Percentiles rank a stretch among this genome's conserved stretches.
phyloP scores from a whole-genome alignment of 805 yeast species.

The Hanseniaspora guilliermondii region DNA sequence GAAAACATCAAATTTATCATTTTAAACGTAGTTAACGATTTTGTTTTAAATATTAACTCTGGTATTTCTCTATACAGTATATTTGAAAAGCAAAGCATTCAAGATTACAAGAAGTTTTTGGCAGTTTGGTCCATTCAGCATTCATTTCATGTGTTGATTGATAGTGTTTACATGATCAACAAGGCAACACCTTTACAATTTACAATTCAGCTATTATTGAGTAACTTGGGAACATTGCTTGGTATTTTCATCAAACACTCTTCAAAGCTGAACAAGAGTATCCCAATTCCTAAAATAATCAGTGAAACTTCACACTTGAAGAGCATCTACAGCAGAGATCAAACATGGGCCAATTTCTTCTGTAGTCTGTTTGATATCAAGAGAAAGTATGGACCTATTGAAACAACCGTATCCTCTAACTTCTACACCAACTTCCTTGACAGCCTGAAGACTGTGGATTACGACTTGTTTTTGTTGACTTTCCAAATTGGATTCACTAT shows the following conservation, averaged over 20 bases:
- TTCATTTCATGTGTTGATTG: constrained; percentile 7
- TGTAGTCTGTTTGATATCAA: background rate
- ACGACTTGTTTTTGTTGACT: constrained; percentile 7
- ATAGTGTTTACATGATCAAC: constrained; percentile 12
- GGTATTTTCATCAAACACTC: constrained; percentile 10
- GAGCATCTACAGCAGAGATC: background rate
- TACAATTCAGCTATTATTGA: background rate
- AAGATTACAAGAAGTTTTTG: background rate
- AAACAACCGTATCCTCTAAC: background rate
- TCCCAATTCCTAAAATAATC: background rate
- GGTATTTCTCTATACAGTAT: constrained; percentile 11
- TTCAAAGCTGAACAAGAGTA: background rate
- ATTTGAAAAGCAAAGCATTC: constrained; percentile 2
- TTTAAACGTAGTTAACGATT: constrained; percentile 5
- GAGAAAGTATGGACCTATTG: background rate
- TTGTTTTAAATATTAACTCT: constrained; percentile 10
- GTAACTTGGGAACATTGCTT: constrained; percentile 6
- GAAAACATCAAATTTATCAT: constrained; percentile 6
- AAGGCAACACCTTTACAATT: constrained; percentile 7
- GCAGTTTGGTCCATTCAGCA: constrained; percentile 9
- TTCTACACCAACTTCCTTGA: background rate
- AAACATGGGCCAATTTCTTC: background rate
- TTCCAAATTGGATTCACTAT: constrained; percentile 13
- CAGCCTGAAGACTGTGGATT: background rate
- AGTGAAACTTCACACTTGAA: background rate